These are phyloP conservation scores for Lachnellula subtilissima DNA, from an alignment of 2,329 filamentous ascomycete species.

Conservation along the genomic window DNA sequence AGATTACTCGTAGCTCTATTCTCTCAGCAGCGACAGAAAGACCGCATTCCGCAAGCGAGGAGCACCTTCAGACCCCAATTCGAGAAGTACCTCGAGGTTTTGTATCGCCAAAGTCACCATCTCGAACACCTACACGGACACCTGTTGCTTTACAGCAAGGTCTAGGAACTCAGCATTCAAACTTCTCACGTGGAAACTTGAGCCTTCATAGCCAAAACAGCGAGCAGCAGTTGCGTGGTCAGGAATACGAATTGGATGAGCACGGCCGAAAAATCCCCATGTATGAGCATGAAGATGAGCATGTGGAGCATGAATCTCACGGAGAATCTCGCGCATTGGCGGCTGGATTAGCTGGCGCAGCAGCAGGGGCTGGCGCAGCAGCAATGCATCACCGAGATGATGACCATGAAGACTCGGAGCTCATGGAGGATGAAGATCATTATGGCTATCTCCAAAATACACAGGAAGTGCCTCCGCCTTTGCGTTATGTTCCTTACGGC, in stretches of 20 bases:
- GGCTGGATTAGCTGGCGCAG: constrained; percentile 26
- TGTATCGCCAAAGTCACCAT: constrained; percentile 55
- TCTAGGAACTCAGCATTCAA: constrained; percentile 60
- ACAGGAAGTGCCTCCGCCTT: constrained; percentile 59
- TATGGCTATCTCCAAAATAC: constrained; percentile 38
- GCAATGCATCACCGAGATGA: constrained; percentile 34
- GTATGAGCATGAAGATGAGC: constrained; percentile 22
- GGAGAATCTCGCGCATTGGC: constrained; percentile 22
- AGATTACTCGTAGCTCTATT: constrained; percentile 83
- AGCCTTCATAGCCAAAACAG: constrained; percentile 40
- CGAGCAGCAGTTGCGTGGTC: constrained; percentile 39
- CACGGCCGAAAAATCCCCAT: constrained; percentile 31
- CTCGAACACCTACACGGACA: constrained; percentile 61
- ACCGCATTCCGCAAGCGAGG: constrained; percentile 63
- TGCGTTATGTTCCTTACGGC: constrained; percentile 65
- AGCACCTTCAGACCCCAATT: constrained; percentile 47
- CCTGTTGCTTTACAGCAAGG: constrained; percentile 49
- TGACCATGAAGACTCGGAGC: constrained; percentile 26
- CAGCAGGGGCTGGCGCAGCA: constrained; percentile 34
- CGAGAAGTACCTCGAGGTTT: constrained; percentile 59
- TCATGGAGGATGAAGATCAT: constrained; percentile 26
- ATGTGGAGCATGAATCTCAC: constrained; percentile 29
- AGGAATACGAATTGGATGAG: constrained; percentile 32
- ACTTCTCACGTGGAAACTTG: constrained; percentile 41
- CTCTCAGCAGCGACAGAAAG: constrained; percentile 74